Percentiles rank a stretch among this genome's conserved stretches.
Evolutionary conservation across 306 rosid genomes (phyloP).

Genomic region (Leucaena leucocephala): DNA sequence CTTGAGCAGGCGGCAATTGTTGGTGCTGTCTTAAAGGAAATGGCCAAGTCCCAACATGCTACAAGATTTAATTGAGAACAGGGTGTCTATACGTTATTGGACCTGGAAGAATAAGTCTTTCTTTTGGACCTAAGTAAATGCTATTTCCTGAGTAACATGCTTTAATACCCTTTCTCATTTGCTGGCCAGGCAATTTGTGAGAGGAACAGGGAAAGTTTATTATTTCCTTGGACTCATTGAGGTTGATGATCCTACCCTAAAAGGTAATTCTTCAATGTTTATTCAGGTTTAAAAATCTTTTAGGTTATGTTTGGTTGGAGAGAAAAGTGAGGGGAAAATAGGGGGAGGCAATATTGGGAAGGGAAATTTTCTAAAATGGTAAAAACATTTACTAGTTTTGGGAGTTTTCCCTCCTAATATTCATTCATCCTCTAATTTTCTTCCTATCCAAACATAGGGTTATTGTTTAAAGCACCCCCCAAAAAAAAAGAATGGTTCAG

Average conservation of each 20-base stretch:
- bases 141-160: no score
- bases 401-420: no score
- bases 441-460: no score
- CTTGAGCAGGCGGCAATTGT: constrained; percentile 94
- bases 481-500: background rate
- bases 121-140: no score
- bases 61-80: constrained; percentile 61
- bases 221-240: constrained; percentile 31
- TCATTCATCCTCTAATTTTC: no score
- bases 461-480: background rate
- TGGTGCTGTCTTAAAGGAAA: constrained; percentile 83
- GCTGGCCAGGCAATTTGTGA: constrained; percentile 7
- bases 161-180: constrained; percentile 1
- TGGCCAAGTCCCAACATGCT: constrained; percentile 90
- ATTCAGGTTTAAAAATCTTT: constrained; percentile 24
- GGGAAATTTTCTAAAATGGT: no score
- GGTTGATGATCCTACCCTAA: constrained; percentile 31
- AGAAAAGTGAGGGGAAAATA: no score
- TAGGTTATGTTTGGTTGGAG: background rate
- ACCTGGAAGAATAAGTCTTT: background rate
- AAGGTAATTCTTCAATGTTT: constrained; percentile 35
- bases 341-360: no score
- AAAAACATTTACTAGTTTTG: no score
- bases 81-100: constrained; percentile 9
- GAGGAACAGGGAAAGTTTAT: constrained; percentile 1